These are phyloP conservation scores for Aristolochia contorta DNA, from an alignment of 164 flowering plant species.

Conservation along the genomic window DNA sequence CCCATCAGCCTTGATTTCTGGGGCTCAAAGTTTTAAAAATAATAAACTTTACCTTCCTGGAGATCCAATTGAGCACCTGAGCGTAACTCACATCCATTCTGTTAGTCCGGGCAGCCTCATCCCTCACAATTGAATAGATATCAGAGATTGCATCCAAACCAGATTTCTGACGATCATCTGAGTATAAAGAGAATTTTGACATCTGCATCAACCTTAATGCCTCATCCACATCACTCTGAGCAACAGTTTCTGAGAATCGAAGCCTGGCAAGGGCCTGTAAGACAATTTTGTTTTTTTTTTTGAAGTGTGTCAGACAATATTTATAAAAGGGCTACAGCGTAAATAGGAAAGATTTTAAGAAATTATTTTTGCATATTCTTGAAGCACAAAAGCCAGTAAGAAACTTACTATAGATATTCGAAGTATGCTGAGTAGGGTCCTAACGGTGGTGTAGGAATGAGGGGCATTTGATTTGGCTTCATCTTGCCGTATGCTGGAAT, in stretches of 20 bases:
- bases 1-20: background rate
- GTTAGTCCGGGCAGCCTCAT: slow-evolving; percentile 84
- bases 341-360: background rate
- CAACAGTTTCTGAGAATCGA: slow-evolving; percentile 78
- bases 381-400: background rate
- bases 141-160: slow-evolving; percentile 98
- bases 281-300: too few species aligned
- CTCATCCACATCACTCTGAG: slow-evolving; percentile 99
- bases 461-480: slow-evolving; percentile 88
- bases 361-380: background rate
- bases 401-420: slow-evolving; percentile 87
- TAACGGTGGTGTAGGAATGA: slow-evolving; percentile 88
- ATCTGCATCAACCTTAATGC: slow-evolving; percentile 96
- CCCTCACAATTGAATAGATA: slow-evolving; percentile 85
- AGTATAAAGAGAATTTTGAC: slow-evolving; percentile 95
- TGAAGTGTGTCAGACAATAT: too few species aligned
- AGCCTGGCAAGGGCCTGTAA: slow-evolving; percentile 93
- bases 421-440: slow-evolving; percentile 95
- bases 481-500: slow-evolving; percentile 89
- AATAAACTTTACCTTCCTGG: slow-evolving; percentile 72
- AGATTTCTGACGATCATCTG: slow-evolving; percentile 85
- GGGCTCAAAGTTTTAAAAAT: background rate
- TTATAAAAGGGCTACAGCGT: background rate
- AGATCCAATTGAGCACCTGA: slow-evolving; percentile 92
- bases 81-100: slow-evolving; percentile 78